A percentile compares a stretch with the other conserved stretches of the same genome.
These are phyloP conservation scores for Paramecium sonneborni DNA, from an alignment of 73 alveolate genomes.

Conservation along the genomic window DNA sequence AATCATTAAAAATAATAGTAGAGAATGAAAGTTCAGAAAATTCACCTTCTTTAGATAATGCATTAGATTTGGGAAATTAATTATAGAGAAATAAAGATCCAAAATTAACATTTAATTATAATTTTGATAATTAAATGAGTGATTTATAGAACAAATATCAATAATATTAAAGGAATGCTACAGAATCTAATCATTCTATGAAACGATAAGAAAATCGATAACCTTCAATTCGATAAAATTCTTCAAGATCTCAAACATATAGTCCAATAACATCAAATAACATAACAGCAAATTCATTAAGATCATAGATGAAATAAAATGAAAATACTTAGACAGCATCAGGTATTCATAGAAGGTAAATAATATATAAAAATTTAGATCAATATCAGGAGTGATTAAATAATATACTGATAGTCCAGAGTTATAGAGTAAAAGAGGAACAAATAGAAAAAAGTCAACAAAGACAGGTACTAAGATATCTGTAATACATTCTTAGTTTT, in stretches of 20 bases:
- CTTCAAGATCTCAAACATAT: constrained; percentile 1
- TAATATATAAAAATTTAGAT: not conserved
- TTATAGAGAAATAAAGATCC: constrained; percentile 10
- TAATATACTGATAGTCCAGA: constrained; percentile 29
- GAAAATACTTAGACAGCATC: not conserved
- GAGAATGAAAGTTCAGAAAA: constrained; percentile 45
- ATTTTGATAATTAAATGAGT: constrained; percentile 12
- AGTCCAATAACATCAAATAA: constrained; percentile 40
- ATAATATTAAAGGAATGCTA: not conserved
- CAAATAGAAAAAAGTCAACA: constrained; percentile 20
- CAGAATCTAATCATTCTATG: not conserved
- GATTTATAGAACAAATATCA: constrained; percentile 1
- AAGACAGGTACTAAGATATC: constrained; percentile 30
- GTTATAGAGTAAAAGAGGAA: not conserved
- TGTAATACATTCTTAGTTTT: not conserved
- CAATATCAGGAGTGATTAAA: not conserved
- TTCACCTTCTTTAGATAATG: not conserved
- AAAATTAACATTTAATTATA: constrained; percentile 7
- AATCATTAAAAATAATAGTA: not conserved
- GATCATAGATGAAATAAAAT: not conserved
- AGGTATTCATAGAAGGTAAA: not conserved
- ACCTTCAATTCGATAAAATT: not conserved
- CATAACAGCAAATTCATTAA: not conserved
- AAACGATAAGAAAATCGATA: not conserved
- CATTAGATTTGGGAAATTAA: not conserved